Conservation (phyloP, 2,329 filamentous ascomycete species). For the Aspergillus sp. region DNA sequence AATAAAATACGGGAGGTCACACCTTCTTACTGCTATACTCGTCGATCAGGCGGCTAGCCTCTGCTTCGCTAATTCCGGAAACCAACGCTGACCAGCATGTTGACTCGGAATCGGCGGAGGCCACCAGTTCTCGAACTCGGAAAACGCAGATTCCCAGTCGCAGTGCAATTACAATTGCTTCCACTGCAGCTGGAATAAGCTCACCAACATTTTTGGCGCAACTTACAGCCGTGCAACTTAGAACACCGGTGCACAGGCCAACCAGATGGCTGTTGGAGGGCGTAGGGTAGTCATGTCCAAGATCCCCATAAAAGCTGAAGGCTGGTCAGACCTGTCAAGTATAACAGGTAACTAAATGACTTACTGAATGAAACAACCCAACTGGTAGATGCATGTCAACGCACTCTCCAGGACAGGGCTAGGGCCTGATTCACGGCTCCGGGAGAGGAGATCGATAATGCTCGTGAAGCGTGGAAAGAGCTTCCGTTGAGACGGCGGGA, state of each 20-base stretch:
- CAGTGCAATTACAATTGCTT: conserved; percentile 47
- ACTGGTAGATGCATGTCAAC: conserved; percentile 47
- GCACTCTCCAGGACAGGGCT: conserved; percentile 47
- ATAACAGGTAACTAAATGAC: conserved; percentile 10
- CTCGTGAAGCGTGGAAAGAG: conserved; percentile 44
- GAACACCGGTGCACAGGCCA: conserved; percentile 47
- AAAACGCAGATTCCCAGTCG: conserved; percentile 45
- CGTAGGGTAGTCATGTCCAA: conserved; percentile 43
- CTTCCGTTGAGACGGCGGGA: conserved; percentile 37
- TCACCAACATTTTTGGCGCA: conserved; percentile 44
- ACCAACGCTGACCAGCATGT: conserved; percentile 46
- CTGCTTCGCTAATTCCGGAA: conserved; percentile 39
- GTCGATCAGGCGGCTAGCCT: conserved; percentile 28
- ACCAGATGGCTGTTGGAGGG: conserved; percentile 40
- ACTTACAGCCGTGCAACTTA: conserved; percentile 44
- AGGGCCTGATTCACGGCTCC: conserved; percentile 33
- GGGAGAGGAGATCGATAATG: conserved; percentile 40
- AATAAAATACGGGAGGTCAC: conserved; percentile 7
- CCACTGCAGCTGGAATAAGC: conserved; percentile 44
- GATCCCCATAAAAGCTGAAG: conserved; percentile 45
- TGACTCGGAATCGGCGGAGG: conserved; percentile 28
- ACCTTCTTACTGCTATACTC: conserved; percentile 30
- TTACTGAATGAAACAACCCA: conserved; percentile 49
- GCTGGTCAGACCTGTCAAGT: conserved; percentile 16
- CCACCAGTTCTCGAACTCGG: conserved; percentile 41